Evolutionary conservation across 495 filamentous ascomycete genomes (phyloP).

Genomic region (Staphylotrichum tortipilum): DNA sequence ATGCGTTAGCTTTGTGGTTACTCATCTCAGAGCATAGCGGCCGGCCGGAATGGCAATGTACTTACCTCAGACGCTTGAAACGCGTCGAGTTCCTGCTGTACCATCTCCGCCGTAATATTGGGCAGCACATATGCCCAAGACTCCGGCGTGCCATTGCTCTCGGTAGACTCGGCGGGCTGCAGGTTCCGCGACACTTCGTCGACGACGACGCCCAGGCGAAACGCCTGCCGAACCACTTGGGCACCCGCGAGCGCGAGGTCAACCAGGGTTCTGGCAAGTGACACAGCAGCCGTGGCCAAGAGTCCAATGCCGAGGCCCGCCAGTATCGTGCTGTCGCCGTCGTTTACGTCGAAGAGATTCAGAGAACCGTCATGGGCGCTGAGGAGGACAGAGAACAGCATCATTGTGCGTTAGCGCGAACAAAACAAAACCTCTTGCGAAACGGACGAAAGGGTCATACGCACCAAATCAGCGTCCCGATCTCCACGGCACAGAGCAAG

Average conservation of each 20-base stretch:
- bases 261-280: neutral
- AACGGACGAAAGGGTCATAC: too few relatives aligned
- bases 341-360: too few relatives aligned
- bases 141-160: neutral
- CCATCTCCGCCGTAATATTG: neutral
- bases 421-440: too few relatives aligned
- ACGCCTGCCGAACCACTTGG: neutral
- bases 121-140: neutral
- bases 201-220: neutral
- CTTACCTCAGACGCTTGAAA: neutral
- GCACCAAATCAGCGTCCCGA: too few relatives aligned
- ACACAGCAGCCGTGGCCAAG: neutral
- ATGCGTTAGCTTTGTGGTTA: neutral
- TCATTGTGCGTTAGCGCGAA: too few relatives aligned
- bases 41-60: too few relatives aligned
- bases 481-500: neutral
- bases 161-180: neutral
- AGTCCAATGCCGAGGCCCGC: neutral
- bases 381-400: too few relatives aligned
- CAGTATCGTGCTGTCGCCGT: neutral
- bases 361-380: too few relatives aligned
- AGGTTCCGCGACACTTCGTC: neutral
- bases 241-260: neutral
- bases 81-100: neutral
- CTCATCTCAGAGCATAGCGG: neutral